phyloP scores from a whole-genome alignment of 1,284 basidiomycete species.

The Cutaneotrichosporon cutaneum region DNA sequence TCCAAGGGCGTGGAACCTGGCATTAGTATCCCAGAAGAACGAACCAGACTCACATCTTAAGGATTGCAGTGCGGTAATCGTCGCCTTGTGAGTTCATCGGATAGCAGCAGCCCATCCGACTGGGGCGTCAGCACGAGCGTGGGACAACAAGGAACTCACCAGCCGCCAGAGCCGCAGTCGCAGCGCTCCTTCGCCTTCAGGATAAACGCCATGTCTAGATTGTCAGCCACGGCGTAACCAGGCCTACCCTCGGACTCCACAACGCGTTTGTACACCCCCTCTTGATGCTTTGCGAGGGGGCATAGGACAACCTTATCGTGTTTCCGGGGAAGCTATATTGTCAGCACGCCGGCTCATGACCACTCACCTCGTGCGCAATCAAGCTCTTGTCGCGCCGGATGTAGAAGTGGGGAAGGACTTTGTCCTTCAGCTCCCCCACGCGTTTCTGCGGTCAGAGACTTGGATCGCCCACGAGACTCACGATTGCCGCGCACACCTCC shows the following conservation, averaged over 20 bases:
- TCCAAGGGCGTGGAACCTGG: conserved; percentile 42
- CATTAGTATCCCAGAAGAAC: conserved; percentile 1
- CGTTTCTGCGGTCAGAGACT: conserved; percentile 15
- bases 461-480: conserved; percentile 19
- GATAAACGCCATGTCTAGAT: conserved; percentile 51
- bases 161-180: conserved; percentile 40
- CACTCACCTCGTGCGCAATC: conserved; percentile 49
- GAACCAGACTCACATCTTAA: conserved; percentile 38
- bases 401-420: conserved; percentile 55
- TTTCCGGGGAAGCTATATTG: conserved; percentile 54
- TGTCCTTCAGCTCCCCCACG: conserved; percentile 35
- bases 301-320: conserved; percentile 57
- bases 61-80: conserved; percentile 25
- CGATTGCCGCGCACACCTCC: conserved; percentile 46
- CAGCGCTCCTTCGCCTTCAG: conserved; percentile 53
- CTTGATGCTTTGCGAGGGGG: conserved; percentile 53
- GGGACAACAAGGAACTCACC: conserved; percentile 22
- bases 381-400: conserved; percentile 55
- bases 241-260: conserved; percentile 44
- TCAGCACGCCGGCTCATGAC: background rate
- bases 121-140: conserved; percentile 22
- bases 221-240: background rate
- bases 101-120: conserved; percentile 33
- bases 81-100: conserved; percentile 34
- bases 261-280: conserved; percentile 51